These are phyloP conservation scores for Iberis pinnata DNA, from an alignment of 345 rosid species.

Conservation along the genomic window DNA sequence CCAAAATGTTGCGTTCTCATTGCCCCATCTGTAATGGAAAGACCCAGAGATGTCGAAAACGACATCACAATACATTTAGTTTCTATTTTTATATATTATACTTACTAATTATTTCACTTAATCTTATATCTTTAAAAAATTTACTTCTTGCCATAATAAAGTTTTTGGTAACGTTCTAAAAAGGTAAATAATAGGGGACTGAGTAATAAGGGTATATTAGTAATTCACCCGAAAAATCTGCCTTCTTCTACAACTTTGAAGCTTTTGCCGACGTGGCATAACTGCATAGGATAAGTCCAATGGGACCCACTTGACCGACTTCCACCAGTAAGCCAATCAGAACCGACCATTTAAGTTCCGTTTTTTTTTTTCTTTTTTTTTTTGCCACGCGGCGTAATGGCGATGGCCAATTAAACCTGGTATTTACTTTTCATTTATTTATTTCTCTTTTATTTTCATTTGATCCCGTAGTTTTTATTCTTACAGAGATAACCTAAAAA, in stretches of 20 bases:
- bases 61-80: background rate
- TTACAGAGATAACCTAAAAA: background rate
- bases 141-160: too few relatives aligned
- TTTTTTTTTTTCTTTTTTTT: background rate
- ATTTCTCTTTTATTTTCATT: too few relatives aligned
- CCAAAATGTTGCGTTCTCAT: slow-evolving; percentile 3
- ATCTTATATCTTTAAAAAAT: too few relatives aligned
- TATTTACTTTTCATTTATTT: too few relatives aligned
- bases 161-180: too few relatives aligned
- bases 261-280: slow-evolving; percentile 10
- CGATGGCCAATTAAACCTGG: background rate
- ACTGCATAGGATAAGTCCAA: background rate
- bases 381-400: background rate
- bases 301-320: slow-evolving; percentile 25
- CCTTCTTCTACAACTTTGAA: too few relatives aligned
- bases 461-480: background rate
- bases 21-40: background rate
- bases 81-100: background rate
- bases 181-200: too few relatives aligned
- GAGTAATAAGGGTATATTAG: too few relatives aligned
- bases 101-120: background rate
- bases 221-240: too few relatives aligned
- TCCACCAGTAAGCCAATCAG: slow-evolving; percentile 15
- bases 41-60: background rate
- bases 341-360: slow-evolving; percentile 2